phyloP scores from a whole-genome alignment of 345 rosid species.

The Arabis alpina region DNA sequence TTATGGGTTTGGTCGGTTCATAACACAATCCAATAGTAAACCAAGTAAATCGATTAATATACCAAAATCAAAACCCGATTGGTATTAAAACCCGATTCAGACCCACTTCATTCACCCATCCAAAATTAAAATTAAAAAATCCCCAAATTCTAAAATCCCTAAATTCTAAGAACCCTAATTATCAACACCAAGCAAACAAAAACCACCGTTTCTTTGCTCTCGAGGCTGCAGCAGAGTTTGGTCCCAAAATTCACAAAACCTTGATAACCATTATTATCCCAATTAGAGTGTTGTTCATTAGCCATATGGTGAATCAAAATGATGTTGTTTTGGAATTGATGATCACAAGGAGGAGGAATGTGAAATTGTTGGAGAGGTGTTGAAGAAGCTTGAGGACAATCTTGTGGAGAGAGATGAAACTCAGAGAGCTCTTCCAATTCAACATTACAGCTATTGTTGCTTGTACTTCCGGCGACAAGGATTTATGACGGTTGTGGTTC shows the following conservation, averaged over 20 bases:
- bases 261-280: conserved; percentile 47
- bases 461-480: conserved; percentile 40
- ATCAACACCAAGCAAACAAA: conserved; percentile 46
- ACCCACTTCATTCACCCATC: no score
- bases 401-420: conserved; percentile 44
- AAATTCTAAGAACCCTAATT: conserved; percentile 13
- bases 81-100: no score
- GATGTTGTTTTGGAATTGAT: conserved; percentile 34
- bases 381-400: conserved; percentile 39
- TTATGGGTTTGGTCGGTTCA: no score
- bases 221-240: conserved; percentile 51
- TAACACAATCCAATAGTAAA: no score
- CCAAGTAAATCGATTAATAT: no score
- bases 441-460: conserved; percentile 45
- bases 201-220: conserved; percentile 19
- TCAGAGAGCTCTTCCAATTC: conserved; percentile 48
- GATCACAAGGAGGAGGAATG: conserved; percentile 33
- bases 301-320: no score
- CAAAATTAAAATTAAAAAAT: no score
- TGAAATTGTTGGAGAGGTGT: conserved; percentile 39
- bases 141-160: no score
- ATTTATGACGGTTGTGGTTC: conserved; percentile 32
- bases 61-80: no score
- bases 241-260: conserved; percentile 35
- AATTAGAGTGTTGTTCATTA: conserved; percentile 3